Evolutionary conservation across 805 yeast genomes (phyloP), one percentile per base, ranked within the genome.

Genomic region (Cyberlindnera saturnus): DNA sequence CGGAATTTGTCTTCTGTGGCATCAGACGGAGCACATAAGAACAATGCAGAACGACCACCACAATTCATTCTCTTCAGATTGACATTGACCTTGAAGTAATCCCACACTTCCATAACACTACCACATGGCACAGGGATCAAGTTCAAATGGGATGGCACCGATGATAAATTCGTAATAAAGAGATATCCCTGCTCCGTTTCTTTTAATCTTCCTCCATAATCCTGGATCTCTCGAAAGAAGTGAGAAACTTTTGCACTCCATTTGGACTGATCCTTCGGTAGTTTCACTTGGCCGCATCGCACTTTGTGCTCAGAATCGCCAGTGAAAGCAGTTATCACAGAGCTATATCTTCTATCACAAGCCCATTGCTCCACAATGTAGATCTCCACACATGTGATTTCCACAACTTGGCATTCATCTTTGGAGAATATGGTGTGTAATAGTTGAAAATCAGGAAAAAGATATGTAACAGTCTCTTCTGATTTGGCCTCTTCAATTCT

Each of bases 331-430:
- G 93, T 79, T 15, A 91, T 81, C 5, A 85, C 71, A 1, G 83
- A 72, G 20, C 86, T 80, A 11, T 79, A 66, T 34, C 75, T 70
- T 36, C 98, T 69, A 45, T 81, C 81, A 30, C 83, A 73, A 3
- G 86, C 82, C 99, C 99, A 93, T 62, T 91, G 97, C 61, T 93
- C 98, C 10, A 91, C 96, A 32, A 93, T 70, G 60, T 93, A 93
- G 14, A 86, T 75, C 62, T 93, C 98, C 59, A 84, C 88, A 2
- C 99, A 98, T 1, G 69, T 54, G 19, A 83, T 69, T 9, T 63
- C 65, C 5, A 79, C 62, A 42, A 69, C 72, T 37, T 75, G 76
- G 31, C 71, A 76, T 46, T 68, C 62, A 38, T 61, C 59, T 13
- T 63, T 53, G 45, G 69, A 63, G 45, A 66, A 66, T 40, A 81